A percentile compares a stretch with the other conserved stretches of the same genome.
Conservation (phyloP, 768 basidiomycete species). For the Paxillus ammoniavirescens region DNA sequence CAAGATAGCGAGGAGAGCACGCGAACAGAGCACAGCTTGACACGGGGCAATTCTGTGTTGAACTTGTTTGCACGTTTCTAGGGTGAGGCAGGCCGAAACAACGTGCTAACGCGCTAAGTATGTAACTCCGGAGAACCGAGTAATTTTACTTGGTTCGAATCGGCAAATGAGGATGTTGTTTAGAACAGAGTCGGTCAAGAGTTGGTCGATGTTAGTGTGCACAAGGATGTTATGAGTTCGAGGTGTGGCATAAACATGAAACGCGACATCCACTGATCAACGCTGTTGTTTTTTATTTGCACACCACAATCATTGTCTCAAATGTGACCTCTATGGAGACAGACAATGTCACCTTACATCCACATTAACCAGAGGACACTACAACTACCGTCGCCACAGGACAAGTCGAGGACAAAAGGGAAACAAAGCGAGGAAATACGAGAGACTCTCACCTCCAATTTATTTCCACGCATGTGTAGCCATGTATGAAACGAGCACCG, state of each 20-base stretch:
- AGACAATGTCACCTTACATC: not conserved
- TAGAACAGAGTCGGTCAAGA: not conserved
- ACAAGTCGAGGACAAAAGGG: not conserved
- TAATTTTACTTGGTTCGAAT: not conserved
- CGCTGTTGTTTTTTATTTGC: slow-evolving; percentile 28
- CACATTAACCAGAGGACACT: no score
- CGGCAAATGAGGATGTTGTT: not conserved
- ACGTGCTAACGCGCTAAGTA: not conserved
- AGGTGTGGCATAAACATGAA: slow-evolving; percentile 11
- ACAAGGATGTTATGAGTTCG: not conserved
- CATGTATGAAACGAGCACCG: not conserved
- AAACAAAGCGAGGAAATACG: not conserved
- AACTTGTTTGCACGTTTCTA: slow-evolving; percentile 11
- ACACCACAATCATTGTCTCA: slow-evolving; percentile 4
- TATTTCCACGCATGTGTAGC: not conserved
- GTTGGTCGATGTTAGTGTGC: not conserved
- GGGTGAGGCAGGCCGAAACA: not conserved
- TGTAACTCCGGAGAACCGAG: not conserved
- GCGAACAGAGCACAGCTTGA: slow-evolving; percentile 1
- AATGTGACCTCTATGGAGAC: no score
- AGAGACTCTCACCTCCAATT: not conserved
- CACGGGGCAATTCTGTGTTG: not conserved
- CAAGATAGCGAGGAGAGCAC: slow-evolving; percentile 3
- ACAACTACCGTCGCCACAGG: no score
- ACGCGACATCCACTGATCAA: slow-evolving; percentile 10